These are phyloP conservation scores for Spathaspora gorwiae DNA, from an alignment of 805 yeast species.

Conservation along the genomic window DNA sequence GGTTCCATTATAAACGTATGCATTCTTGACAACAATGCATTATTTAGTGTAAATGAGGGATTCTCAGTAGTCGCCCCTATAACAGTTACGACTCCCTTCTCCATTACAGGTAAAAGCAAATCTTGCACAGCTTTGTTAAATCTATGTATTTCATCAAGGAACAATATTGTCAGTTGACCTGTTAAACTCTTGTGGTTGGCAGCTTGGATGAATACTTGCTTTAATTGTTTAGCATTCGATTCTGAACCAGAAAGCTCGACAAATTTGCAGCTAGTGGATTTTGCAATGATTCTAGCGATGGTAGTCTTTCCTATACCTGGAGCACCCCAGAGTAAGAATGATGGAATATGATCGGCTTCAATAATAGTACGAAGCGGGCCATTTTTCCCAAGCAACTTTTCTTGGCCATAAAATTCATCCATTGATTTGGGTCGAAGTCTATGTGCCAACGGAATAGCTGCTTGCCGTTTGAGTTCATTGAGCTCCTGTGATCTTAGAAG, in stretches of 20 bases:
- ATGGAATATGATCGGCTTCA: slow-evolving; percentile 30
- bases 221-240: slow-evolving; percentile 29
- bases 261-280: slow-evolving; percentile 25
- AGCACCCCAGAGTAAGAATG: slow-evolving; percentile 41
- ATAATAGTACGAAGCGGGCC: slow-evolving; percentile 35
- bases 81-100: slow-evolving; percentile 34
- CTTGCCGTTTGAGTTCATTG: slow-evolving; percentile 13
- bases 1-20: slow-evolving; percentile 43
- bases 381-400: slow-evolving; percentile 32
- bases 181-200: slow-evolving; percentile 32
- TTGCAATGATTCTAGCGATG: slow-evolving; percentile 36
- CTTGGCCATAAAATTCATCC: slow-evolving; percentile 40
- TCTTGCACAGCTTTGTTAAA: slow-evolving; percentile 43
- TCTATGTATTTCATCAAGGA: slow-evolving; percentile 42
- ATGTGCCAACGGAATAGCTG: slow-evolving; percentile 35
- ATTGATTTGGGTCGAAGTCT: slow-evolving; percentile 34
- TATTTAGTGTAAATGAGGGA: slow-evolving; percentile 40
- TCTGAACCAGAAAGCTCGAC: slow-evolving; percentile 40
- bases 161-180: slow-evolving; percentile 38
- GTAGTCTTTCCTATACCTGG: slow-evolving; percentile 46
- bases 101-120: slow-evolving; percentile 37
- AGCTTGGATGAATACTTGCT: slow-evolving; percentile 33
- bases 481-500: slow-evolving; percentile 8
- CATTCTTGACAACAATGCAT: slow-evolving; percentile 41
- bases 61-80: slow-evolving; percentile 63